Evolutionary conservation across 441 rosid genomes (phyloP).

Genomic region (Populus trichocarpa): DNA sequence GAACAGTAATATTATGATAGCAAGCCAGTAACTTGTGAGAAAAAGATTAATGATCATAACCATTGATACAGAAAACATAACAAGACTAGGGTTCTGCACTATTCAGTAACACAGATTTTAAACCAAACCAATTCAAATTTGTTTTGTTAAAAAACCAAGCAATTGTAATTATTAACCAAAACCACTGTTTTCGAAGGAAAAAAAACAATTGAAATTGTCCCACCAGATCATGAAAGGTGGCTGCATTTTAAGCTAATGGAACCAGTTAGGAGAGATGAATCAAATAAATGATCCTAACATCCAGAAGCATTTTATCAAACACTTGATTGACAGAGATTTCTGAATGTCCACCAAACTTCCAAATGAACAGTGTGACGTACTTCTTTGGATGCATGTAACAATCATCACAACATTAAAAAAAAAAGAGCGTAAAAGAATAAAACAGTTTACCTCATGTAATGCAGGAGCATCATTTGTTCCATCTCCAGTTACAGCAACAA

Average conservation of each 20-base stretch:
- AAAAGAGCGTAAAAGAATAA: conserved; percentile 2
- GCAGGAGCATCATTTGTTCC: conserved; percentile 99
- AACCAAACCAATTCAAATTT: not conserved
- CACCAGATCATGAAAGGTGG: not conserved
- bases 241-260: not conserved
- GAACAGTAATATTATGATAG: not conserved
- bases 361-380: not conserved
- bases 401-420: not conserved
- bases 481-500: conserved; percentile 98
- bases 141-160: too few species aligned
- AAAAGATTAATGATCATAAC: not conserved
- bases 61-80: not conserved
- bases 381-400: not conserved
- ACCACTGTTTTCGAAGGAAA: not conserved
- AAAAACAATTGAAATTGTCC: not conserved
- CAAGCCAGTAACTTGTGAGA: not conserved
- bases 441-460: conserved; percentile 69
- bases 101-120: not conserved
- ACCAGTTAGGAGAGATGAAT: too few species aligned
- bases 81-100: not conserved
- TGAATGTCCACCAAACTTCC: not conserved
- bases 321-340: not conserved
- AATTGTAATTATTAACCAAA: not conserved
- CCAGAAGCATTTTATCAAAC: not conserved
- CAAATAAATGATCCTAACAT: too few species aligned